These are phyloP conservation scores for Aspergillus versicolor DNA, from an alignment of 2,329 filamentous ascomycete genomes.

Conservation along the genomic window DNA sequence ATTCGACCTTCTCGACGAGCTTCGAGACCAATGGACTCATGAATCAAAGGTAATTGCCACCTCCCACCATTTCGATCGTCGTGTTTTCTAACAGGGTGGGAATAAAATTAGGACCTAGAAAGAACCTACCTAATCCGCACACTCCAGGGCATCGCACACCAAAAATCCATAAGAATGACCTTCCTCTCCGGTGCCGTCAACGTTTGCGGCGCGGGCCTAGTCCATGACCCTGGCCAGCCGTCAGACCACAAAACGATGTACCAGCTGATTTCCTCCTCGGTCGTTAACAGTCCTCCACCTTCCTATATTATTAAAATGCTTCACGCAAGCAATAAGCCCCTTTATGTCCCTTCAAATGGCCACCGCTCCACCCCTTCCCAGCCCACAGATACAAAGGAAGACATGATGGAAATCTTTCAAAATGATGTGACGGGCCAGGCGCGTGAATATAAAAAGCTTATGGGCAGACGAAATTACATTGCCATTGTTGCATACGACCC, in stretches of 20 bases:
- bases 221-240: conserved; percentile 90
- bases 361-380: conserved; percentile 62
- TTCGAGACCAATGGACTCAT: conserved; percentile 97
- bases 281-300: conserved; percentile 84
- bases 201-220: conserved; percentile 83
- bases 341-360: conserved; percentile 92
- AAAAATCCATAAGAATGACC: conserved; percentile 94
- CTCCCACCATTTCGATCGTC: background rate
- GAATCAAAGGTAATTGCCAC: conserved; percentile 67
- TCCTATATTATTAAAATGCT: conserved; percentile 88
- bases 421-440: conserved; percentile 82
- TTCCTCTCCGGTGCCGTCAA: conserved; percentile 92
- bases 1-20: conserved; percentile 88
- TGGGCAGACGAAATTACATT: conserved; percentile 90
- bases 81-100: background rate
- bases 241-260: conserved; percentile 99
- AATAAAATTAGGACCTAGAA: conserved; percentile 69
- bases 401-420: conserved; percentile 99
- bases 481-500: conserved; percentile 94
- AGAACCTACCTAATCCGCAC: conserved; percentile 95
- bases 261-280: conserved; percentile 88
- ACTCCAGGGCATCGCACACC: conserved; percentile 89
- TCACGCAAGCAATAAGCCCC: conserved; percentile 81
- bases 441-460: conserved; percentile 84
- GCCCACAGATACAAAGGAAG: conserved; percentile 91